Evolutionary conservation across 2,329 filamentous ascomycete genomes (phyloP).

Genomic region (Venturia aucupariae): DNA sequence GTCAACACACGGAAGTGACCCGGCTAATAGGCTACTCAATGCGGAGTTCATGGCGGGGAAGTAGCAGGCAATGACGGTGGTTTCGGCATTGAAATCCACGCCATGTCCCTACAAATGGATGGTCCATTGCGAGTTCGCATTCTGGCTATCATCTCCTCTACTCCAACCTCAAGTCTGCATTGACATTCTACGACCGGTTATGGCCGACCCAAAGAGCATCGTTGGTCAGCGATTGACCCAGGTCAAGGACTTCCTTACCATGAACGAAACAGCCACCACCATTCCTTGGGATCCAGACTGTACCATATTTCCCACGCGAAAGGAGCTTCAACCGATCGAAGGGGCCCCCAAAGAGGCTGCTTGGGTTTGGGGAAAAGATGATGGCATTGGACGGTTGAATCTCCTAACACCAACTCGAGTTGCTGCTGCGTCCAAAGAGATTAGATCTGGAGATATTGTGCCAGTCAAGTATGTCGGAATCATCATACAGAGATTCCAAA

Average conservation of each 20-base stretch:
- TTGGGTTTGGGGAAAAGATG: constrained; percentile 52
- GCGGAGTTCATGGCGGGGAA: constrained; percentile 7
- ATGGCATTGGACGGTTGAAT: constrained; percentile 45
- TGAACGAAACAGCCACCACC: constrained; percentile 37
- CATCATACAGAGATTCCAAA: not conserved
- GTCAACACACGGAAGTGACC: not conserved
- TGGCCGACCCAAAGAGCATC: constrained; percentile 27
- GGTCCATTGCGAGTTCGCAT: not conserved
- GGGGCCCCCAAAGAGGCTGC: constrained; percentile 47
- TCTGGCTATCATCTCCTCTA: not conserved
- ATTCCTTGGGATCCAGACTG: constrained; percentile 47
- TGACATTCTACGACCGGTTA: constrained; percentile 16
- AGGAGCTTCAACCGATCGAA: constrained; percentile 42
- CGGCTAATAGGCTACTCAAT: not conserved
- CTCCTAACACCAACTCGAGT: constrained; percentile 47
- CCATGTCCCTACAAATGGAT: not conserved
- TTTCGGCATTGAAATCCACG: not conserved
- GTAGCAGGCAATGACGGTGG: not conserved
- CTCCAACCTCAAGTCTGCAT: not conserved
- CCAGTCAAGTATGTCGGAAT: constrained; percentile 37
- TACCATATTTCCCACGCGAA: constrained; percentile 43
- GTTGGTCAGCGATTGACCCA: constrained; percentile 32
- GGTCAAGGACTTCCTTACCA: constrained; percentile 36
- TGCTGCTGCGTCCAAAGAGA: constrained; percentile 43
- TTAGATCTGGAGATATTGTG: constrained; percentile 47